Base-by-base conservation (phyloP, 768 basidiomycete genomes). In the Tephrocybe sp. region DNA sequence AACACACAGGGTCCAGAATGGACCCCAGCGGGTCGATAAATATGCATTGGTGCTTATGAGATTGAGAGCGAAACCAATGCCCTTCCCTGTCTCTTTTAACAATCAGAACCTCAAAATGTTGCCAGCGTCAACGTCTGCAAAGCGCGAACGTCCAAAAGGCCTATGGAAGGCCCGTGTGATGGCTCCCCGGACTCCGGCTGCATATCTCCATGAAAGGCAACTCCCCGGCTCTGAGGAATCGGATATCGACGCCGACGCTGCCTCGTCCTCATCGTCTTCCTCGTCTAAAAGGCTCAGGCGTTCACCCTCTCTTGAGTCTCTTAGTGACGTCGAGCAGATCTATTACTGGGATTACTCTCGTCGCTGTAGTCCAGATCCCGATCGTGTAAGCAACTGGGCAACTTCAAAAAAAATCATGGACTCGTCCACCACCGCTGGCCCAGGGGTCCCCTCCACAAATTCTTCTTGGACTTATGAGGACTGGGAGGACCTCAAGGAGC, bases 401-500 rank as follows among this genome's bases (percentile, higher is more conserved):
- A 13, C 59, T 6, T 65, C 67, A 9, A 55, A 67, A 25, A 69
- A 68, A 58, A 57, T 68, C 31, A 74, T 77, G 75, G 70, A 74
- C 49, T 68, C 65, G 1, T 71, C 76, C 7, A 62, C 72, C 22
- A 68, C 65, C 8, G 68, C 69, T 11, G 60, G 56, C 1, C 55
- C 62, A 3, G 55, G 69, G 3, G 49, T 45, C 9, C 38, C 52
- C 31, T 50, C 58, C 27, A 57, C 59, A 16, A 54, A 47, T 4
- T 45, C 44, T 1, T 59, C 64, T 0, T 73, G 66, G 47, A 66
- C 70, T 42, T 54, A 70, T 40, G 77, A 79, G 45, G 84, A 86
- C 59, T 87, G 86, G 86, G 75, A 82, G 45, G 79, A 81, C 63
- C 68, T 87, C 36, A 86, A 86, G 62, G 80, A 83, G 49, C 69